Evolutionary conservation across 371 early-diverging fungal species (phyloP), one percentile per base, ranked within the genome.

Genomic region (Lichtheimia ramosa): DNA sequence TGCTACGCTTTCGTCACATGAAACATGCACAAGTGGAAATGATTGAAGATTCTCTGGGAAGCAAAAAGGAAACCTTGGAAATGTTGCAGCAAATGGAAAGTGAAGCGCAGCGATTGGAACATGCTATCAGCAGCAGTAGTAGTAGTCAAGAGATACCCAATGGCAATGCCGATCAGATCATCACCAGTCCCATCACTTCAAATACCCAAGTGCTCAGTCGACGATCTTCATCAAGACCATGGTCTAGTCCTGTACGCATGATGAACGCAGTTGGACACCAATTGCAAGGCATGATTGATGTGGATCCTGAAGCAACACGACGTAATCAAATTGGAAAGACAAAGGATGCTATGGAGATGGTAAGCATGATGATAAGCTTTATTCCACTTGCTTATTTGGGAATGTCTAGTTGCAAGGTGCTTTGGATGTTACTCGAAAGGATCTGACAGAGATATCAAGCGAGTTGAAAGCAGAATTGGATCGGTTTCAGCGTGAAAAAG

Each of bases 291-390:
- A 86, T 98, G 51, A 92, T 96, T 66, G 98, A 96, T 76, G 94
- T 93, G 6, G 96, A 98, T 68, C 96, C 96, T 1, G 95, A 93
- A 55, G 87, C 89, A 15, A 91, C 95, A 21, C 87, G 97, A 16
- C 89, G 95, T 43, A 89, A 88, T 67, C 90, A 90, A 59, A 94
- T 98, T 51, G 91, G 92, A 7, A 92, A 87, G 59, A 90, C 94
- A 5, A 84, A 88, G n/a, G 97, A 96, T 65, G 83, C 82, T 5
- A 94, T 96, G 58, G 77, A 64, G 15, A 73, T 83, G 68, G 83
- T 86, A 72, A 54, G 60, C 54, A 49, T 6, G n/a, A n/a, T n/a
- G n/a, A n/a, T n/a, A n/a, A n/a, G n/a, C n/a, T n/a, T n/a, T n/a
- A n/a, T n/a, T n/a, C n/a, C n/a, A n/a, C n/a, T n/a, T n/a, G n/a